Percentiles rank a stretch among this genome's conserved stretches.
phyloP scores from a whole-genome alignment of 345 rosid genomes.

The Pistacia vera region DNA sequence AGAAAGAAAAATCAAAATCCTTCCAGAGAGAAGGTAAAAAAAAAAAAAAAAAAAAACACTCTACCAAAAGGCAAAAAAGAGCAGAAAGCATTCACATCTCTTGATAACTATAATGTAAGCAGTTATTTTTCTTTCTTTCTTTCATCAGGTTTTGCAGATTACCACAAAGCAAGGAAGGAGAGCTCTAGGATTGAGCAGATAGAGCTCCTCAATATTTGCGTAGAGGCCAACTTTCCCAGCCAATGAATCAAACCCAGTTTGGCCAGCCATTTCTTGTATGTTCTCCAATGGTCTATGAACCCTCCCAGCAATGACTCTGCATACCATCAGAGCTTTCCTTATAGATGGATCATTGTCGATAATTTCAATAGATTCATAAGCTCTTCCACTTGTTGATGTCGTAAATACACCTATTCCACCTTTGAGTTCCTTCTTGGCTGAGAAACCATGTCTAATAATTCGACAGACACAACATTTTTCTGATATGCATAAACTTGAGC shows the following conservation, averaged over 20 bases:
- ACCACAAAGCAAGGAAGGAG: slow-evolving; percentile 93
- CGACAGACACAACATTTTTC: slow-evolving; percentile 85
- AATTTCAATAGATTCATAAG: slow-evolving; percentile 63
- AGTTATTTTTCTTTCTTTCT: background rate
- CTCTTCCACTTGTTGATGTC: slow-evolving; percentile 93
- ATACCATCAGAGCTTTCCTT: slow-evolving; percentile 90
- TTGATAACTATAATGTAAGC: background rate
- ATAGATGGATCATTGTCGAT: slow-evolving; percentile 43
- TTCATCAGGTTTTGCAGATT: slow-evolving; percentile 74
- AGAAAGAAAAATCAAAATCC: slow-evolving; percentile 27
- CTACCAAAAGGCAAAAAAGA: slow-evolving; percentile 15
- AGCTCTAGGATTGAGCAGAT: slow-evolving; percentile 90
- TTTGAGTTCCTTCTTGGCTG: slow-evolving; percentile 73
- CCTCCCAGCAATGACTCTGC: slow-evolving; percentile 96
- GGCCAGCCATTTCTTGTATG: slow-evolving; percentile 76
- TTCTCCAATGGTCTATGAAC: slow-evolving; percentile 93
- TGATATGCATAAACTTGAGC: slow-evolving; percentile 72
- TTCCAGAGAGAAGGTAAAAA: slow-evolving; percentile 6
- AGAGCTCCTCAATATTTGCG: slow-evolving; percentile 93
- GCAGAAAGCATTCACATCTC: slow-evolving; percentile 25
- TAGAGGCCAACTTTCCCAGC: slow-evolving; percentile 96
- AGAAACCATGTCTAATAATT: slow-evolving; percentile 78
- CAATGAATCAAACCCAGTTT: slow-evolving; percentile 90
- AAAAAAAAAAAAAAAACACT: slow-evolving; percentile 6
- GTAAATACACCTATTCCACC: slow-evolving; percentile 90